Percentiles rank a stretch among this genome's conserved stretches.
Evolutionary conservation across 2,329 filamentous ascomycete genomes (phyloP).

Genomic region (Zymoseptoria ardabiliae): DNA sequence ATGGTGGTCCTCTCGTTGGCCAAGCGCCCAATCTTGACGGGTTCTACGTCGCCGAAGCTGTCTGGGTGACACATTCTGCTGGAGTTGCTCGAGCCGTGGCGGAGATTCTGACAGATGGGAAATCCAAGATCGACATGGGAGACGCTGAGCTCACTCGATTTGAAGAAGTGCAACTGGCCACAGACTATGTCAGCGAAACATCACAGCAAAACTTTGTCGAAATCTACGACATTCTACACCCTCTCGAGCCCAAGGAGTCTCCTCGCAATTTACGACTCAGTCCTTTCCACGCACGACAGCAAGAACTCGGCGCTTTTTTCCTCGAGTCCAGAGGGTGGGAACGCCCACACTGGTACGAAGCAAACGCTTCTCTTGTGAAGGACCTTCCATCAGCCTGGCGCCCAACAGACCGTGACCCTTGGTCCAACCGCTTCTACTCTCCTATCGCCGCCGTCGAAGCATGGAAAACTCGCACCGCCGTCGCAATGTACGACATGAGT

Average conservation of each 20-base stretch:
- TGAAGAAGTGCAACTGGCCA: slow-evolving; percentile 53
- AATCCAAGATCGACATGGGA: slow-evolving; percentile 49
- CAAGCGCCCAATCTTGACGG: slow-evolving; percentile 52
- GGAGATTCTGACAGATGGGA: slow-evolving; percentile 50
- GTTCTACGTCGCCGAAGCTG: slow-evolving; percentile 58
- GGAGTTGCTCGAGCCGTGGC: slow-evolving; percentile 56
- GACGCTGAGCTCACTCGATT: slow-evolving; percentile 56
- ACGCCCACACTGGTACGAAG: slow-evolving; percentile 55
- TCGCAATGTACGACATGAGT: slow-evolving; percentile 57
- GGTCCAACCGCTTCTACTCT: slow-evolving; percentile 52
- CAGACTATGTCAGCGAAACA: slow-evolving; percentile 51
- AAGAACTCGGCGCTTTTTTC: slow-evolving; percentile 51
- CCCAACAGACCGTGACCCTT: slow-evolving; percentile 50
- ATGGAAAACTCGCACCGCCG: slow-evolving; percentile 57
- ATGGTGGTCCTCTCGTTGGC: slow-evolving; percentile 54
- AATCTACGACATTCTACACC: slow-evolving; percentile 58
- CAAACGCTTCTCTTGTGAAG: slow-evolving; percentile 46
- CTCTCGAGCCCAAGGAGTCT: slow-evolving; percentile 50
- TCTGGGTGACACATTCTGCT: slow-evolving; percentile 61
- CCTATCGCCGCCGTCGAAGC: slow-evolving; percentile 54
- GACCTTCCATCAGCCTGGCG: slow-evolving; percentile 48
- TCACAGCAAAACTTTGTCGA: slow-evolving; percentile 56
- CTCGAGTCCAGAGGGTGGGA: slow-evolving; percentile 56
- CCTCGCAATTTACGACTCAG: slow-evolving; percentile 53
- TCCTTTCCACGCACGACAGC: slow-evolving; percentile 50